phyloP scores from a whole-genome alignment of 2,329 filamentous ascomycete genomes.

The Sporothrix sp. region DNA sequence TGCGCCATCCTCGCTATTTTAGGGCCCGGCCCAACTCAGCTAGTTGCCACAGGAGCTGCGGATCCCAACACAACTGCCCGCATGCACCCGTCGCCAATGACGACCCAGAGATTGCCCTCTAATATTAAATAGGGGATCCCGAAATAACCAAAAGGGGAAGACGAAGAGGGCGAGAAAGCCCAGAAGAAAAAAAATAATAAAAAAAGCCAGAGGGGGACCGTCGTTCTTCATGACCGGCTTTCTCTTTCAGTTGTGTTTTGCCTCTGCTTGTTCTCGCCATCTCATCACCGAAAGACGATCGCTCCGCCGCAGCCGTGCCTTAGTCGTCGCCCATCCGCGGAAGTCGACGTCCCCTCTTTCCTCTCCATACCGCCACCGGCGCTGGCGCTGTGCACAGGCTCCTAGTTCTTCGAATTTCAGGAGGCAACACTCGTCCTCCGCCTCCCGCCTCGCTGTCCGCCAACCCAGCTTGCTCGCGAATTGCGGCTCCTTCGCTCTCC shows the following conservation, averaged over 20 bases:
- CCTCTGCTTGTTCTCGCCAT: constrained; percentile 36
- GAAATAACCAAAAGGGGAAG: constrained; percentile 9
- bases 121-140: constrained; percentile 16
- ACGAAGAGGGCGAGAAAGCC: not conserved
- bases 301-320: constrained; percentile 31
- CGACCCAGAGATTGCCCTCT: constrained; percentile 12
- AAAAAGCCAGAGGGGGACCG: constrained; percentile 8
- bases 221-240: constrained; percentile 36
- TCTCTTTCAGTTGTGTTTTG: constrained; percentile 38
- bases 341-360: constrained; percentile 29
- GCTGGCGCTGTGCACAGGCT: constrained; percentile 27
- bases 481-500: not conserved
- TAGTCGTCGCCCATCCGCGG: constrained; percentile 31
- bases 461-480: not conserved
- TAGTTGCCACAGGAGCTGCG: constrained; percentile 16
- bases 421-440: constrained; percentile 23
- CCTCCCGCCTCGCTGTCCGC: not conserved
- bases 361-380: constrained; percentile 25
- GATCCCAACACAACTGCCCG: constrained; percentile 9
- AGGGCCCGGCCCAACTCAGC: constrained; percentile 15
- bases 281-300: constrained; percentile 36
- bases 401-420: constrained; percentile 29
- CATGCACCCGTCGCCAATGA: constrained; percentile 15
- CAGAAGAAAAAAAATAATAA: not conserved
- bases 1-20: not conserved